phyloP scores from a whole-genome alignment of 106 monocot genomes.

The Dendrobium chrysotoxum region DNA sequence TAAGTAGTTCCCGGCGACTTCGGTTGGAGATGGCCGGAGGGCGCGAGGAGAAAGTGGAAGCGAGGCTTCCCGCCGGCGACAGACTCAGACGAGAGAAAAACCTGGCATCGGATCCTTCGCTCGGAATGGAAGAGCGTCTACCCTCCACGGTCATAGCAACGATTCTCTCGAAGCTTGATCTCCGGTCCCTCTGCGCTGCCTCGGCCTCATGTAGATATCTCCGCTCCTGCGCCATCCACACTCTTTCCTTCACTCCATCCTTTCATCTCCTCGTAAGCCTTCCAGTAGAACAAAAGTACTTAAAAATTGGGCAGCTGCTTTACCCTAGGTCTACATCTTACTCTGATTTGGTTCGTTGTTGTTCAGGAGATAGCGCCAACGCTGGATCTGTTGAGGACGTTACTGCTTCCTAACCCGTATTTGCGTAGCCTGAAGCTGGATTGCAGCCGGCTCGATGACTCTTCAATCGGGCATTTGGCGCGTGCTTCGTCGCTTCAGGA shows the following conservation, averaged over 20 bases:
- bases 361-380: slow-evolving; percentile 67
- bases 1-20: neutral
- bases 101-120: neutral
- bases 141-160: slow-evolving; percentile 60
- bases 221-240: slow-evolving; percentile 49
- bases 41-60: neutral
- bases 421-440: slow-evolving; percentile 70
- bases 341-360: slow-evolving; percentile 5
- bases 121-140: slow-evolving; percentile 18
- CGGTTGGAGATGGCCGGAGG: neutral
- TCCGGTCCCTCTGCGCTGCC: slow-evolving; percentile 66
- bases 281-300: neutral
- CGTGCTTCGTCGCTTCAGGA: slow-evolving; percentile 55
- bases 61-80: neutral
- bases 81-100: neutral
- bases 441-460: slow-evolving; percentile 66
- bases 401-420: slow-evolving; percentile 66
- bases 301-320: neutral
- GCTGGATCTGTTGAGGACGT: slow-evolving; percentile 49
- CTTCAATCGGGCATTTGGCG: slow-evolving; percentile 31
- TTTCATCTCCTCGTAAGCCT: slow-evolving; percentile 63
- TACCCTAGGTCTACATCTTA: neutral
- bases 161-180: slow-evolving; percentile 69
- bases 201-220: slow-evolving; percentile 58
- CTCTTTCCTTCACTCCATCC: slow-evolving; percentile 58